A percentile compares a stretch with the other conserved stretches of the same genome.
These are phyloP conservation scores for Candida coquimbonensis DNA, from an alignment of 805 yeast genomes.

Conservation along the genomic window DNA sequence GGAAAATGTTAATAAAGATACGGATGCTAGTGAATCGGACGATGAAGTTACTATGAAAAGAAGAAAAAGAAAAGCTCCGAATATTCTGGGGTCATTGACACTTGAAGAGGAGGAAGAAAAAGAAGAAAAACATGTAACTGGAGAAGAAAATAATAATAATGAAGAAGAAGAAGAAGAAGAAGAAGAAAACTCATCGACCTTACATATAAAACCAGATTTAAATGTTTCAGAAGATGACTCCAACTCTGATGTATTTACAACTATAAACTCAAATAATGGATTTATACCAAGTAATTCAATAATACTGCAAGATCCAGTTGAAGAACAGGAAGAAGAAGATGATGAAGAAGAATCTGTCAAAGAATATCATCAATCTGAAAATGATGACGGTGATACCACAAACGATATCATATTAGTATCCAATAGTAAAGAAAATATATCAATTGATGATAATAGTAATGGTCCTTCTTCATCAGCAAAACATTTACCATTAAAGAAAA, in stretches of 20 bases:
- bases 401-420: conserved; percentile 19
- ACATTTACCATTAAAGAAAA: background rate
- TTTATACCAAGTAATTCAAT: background rate
- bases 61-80: too few species aligned
- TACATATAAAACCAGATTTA: background rate
- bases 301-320: background rate
- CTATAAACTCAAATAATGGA: background rate
- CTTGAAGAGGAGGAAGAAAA: background rate
- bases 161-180: conserved; percentile 1
- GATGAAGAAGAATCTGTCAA: conserved; percentile 7
- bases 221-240: background rate
- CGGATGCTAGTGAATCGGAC: too few species aligned
- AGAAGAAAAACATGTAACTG: background rate
- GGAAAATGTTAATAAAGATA: background rate
- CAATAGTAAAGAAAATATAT: conserved; percentile 13
- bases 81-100: too few species aligned
- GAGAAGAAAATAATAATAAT: background rate
- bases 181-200: background rate
- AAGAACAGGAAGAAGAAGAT: background rate
- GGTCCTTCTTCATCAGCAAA: background rate
- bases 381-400: background rate
- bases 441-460: background rate
- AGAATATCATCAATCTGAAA: background rate
- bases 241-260: background rate
- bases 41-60: too few species aligned